A percentile compares a stretch with the other conserved stretches of the same genome.
Evolutionary conservation across 1,284 basidiomycete genomes (phyloP).

Genomic region (Violaceomyces palustris): DNA sequence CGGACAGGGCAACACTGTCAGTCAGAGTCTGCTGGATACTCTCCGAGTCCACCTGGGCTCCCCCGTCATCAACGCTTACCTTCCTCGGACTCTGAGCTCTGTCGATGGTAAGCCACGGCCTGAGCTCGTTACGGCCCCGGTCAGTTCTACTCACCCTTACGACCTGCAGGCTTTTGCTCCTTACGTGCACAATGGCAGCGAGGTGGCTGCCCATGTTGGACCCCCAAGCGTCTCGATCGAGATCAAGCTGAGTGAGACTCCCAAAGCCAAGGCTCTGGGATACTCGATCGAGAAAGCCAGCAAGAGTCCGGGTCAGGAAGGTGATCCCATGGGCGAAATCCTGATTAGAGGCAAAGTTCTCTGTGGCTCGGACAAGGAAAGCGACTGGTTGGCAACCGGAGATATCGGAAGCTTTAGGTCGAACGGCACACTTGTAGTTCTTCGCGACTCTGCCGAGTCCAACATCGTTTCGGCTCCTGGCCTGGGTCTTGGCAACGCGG

Average conservation of each 20-base stretch:
- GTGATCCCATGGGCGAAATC: conserved; percentile 42
- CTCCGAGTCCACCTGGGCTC: conserved; percentile 43
- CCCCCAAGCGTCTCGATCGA: conserved; percentile 44
- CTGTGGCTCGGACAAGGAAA: conserved; percentile 3
- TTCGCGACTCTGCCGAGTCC: conserved; percentile 21
- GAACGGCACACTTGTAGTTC: conserved; percentile 47
- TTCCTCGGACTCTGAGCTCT: conserved; percentile 7
- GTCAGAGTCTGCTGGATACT: conserved; percentile 41
- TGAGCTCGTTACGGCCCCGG: conserved; percentile 21
- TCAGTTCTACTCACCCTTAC: conserved; percentile 38
- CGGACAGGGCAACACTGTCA: conserved; percentile 17
- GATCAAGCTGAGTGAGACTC: conserved; percentile 42
- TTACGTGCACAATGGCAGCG: conserved; percentile 22
- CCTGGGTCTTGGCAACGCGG: conserved; percentile 14
- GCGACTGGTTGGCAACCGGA: conserved; percentile 34
- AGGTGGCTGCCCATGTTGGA: conserved; percentile 41
- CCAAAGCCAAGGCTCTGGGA: conserved; percentile 8
- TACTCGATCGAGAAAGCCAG: not conserved
- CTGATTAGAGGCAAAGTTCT: conserved; percentile 33
- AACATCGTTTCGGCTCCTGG: conserved; percentile 14
- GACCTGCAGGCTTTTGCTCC: conserved; percentile 48
- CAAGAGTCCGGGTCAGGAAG: too few species aligned
- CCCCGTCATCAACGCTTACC: conserved; percentile 41
- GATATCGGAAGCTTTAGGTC: conserved; percentile 41
- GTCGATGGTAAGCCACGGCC: not conserved